Evolutionary conservation across 2,329 filamentous ascomycete species (phyloP).

Genomic region (Fusarium oxysporum): DNA sequence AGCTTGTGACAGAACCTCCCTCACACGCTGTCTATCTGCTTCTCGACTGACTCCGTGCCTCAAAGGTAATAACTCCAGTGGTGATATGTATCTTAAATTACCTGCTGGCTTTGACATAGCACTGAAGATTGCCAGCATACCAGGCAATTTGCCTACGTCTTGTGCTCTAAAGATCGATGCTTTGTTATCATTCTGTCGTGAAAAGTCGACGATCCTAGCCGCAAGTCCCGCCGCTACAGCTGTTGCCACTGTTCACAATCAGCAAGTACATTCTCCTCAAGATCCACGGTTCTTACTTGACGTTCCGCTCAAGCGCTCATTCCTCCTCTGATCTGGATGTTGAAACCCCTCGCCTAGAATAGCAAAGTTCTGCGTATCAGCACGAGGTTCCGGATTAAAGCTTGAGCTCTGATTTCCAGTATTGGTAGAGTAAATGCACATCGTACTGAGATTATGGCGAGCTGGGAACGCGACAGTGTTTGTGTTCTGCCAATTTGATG

Average conservation of each 20-base stretch:
- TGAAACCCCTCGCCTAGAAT: accelerated
- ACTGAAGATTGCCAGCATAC: background rate
- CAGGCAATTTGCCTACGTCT: background rate
- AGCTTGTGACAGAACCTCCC: background rate
- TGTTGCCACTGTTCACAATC: accelerated
- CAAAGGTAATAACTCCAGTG: accelerated
- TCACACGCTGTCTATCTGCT: accelerated
- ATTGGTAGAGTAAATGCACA: background rate
- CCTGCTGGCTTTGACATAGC: background rate
- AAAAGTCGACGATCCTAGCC: accelerated
- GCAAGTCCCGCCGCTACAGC: accelerated
- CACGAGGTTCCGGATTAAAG: background rate
- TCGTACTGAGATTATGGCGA: background rate
- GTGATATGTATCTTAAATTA: background rate
- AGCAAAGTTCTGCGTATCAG: accelerated
- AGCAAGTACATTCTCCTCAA: accelerated
- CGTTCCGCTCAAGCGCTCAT: accelerated
- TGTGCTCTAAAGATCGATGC: accelerated
- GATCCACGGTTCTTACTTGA: background rate
- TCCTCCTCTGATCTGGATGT: background rate
- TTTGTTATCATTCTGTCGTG: background rate
- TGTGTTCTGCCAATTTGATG: accelerated
- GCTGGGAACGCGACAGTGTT: background rate
- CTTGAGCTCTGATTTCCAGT: background rate
- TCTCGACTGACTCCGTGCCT: background rate